phyloP scores from a whole-genome alignment of 192 early-diverging fungal genomes.

The Backusella sp. region DNA sequence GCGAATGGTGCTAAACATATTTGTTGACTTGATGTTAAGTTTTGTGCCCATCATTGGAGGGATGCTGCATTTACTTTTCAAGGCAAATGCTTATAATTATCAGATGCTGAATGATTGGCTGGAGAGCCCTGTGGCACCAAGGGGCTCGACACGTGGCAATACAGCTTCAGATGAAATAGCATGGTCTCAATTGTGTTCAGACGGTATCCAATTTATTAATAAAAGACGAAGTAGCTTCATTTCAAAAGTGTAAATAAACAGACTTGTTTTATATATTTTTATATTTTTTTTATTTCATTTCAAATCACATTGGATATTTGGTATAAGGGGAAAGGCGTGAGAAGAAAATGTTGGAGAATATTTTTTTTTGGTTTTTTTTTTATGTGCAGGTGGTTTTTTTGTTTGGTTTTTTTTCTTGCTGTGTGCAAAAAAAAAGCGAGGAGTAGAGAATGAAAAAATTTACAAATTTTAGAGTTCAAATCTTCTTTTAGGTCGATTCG shows the following conservation, averaged over 20 bases:
- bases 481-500: background rate
- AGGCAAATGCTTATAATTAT: conserved; percentile 23
- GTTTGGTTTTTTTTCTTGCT: no score
- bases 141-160: background rate
- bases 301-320: background rate
- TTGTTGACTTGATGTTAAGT: conserved; percentile 15
- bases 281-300: background rate
- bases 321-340: background rate
- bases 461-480: background rate
- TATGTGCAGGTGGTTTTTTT: background rate
- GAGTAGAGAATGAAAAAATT: background rate
- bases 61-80: conserved; percentile 17
- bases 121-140: background rate
- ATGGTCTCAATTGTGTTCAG: background rate
- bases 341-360: background rate
- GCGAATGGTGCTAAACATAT: conserved; percentile 14
- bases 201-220: background rate
- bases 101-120: conserved; percentile 22
- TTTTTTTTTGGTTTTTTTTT: background rate
- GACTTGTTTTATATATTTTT: background rate
- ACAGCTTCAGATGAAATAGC: background rate
- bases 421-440: background rate
- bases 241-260: background rate
- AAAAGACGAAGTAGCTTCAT: background rate
- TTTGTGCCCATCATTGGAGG: conserved; percentile 10